Conservation (phyloP, 306 rosid genomes). For the Vigna trinervia region DNA sequence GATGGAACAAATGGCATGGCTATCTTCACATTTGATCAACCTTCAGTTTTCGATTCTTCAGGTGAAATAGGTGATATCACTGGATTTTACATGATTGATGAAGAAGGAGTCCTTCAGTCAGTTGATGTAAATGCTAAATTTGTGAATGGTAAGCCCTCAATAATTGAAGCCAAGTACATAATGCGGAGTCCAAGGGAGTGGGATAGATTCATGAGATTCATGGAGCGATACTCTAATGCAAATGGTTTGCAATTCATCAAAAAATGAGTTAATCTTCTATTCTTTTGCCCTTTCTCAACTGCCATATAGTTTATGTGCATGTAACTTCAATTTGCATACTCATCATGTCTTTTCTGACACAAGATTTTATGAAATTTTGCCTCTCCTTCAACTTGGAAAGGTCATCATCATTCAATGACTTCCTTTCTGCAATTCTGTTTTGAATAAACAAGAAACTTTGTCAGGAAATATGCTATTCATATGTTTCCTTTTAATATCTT, state of each 20-base stretch:
- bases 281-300: constrained; percentile 44
- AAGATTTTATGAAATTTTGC: constrained; percentile 41
- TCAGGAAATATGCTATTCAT: neutral
- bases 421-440: constrained; percentile 32
- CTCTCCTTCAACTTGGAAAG: constrained; percentile 42
- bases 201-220: constrained; percentile 99
- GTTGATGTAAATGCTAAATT: constrained; percentile 97
- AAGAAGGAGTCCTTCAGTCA: constrained; percentile 91
- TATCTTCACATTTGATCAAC: constrained; percentile 85
- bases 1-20: constrained; percentile 99
- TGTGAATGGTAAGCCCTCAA: constrained; percentile 91
- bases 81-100: constrained; percentile 96
- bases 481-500: constrained; percentile 13
- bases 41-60: constrained; percentile 95
- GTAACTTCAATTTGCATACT: constrained; percentile 43
- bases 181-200: constrained; percentile 88
- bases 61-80: constrained; percentile 97
- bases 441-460: constrained; percentile 15
- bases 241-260: constrained; percentile 88
- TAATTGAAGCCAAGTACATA: constrained; percentile 87
- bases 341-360: constrained; percentile 34
- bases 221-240: constrained; percentile 93
- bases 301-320: constrained; percentile 41
- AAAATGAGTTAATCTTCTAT: constrained; percentile 55
- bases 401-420: constrained; percentile 26